phyloP scores from a whole-genome alignment of 2,329 filamentous ascomycete genomes.

The Massarina eburnea region DNA sequence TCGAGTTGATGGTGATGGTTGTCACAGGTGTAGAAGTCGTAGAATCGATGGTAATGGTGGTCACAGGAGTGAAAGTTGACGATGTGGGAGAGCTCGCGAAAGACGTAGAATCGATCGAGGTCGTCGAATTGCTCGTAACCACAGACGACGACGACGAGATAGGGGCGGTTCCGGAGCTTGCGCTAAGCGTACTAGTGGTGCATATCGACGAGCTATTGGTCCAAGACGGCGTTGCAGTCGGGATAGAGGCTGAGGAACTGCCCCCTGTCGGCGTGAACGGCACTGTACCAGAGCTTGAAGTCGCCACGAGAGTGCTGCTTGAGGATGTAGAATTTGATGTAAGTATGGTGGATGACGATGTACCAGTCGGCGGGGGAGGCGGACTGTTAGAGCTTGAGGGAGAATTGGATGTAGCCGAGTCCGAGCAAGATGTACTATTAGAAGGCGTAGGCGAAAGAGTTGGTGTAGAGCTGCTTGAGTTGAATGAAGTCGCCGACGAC shows the following conservation, averaged over 20 bases:
- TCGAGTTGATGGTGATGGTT: not conserved
- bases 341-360: not conserved
- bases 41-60: not conserved
- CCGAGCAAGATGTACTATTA: not conserved
- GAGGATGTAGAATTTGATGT: not conserved
- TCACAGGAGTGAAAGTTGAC: too few relatives aligned
- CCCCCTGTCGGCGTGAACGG: not conserved
- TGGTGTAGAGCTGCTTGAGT: not conserved
- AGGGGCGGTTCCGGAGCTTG: not conserved
- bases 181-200: not conserved
- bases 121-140: not conserved
- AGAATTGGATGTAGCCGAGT: not conserved
- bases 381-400: not conserved
- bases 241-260: not conserved
- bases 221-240: not conserved
- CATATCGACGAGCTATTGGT: not conserved
- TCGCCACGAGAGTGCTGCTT: not conserved
- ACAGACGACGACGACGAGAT: not conserved
- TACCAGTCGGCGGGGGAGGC: not conserved
- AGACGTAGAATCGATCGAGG: not conserved
- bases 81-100: not conserved
- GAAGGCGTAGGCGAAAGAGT: not conserved
- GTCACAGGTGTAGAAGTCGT: not conserved
- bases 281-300: not conserved
- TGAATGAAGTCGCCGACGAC: not conserved